Conservation (phyloP, 2,329 filamentous ascomycete genomes). For the Ustulina deusta region DNA sequence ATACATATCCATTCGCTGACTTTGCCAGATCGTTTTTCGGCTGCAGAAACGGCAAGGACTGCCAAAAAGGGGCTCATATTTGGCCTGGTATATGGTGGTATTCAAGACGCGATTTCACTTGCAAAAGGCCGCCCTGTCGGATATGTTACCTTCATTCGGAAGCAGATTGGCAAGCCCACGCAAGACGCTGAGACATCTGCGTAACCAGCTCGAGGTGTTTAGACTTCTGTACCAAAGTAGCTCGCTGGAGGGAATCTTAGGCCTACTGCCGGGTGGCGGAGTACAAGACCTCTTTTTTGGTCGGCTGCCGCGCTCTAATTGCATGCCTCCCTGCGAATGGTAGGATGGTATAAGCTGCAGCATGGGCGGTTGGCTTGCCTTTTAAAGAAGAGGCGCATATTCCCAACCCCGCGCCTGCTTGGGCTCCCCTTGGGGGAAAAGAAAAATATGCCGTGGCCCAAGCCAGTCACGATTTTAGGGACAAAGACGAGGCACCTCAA, state of each 20-base stretch:
- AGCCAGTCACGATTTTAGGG: not conserved
- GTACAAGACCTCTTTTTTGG: slow-evolving; percentile 9
- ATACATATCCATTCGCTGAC: slow-evolving; percentile 32
- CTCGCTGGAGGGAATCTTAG: slow-evolving; percentile 4
- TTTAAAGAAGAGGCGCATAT: slow-evolving; percentile 11
- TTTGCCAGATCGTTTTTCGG: slow-evolving; percentile 77
- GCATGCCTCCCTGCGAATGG: slow-evolving; percentile 22
- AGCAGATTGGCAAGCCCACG: slow-evolving; percentile 54
- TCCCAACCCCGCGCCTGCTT: slow-evolving; percentile 18
- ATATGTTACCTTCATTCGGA: slow-evolving; percentile 77
- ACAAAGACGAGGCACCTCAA: not conserved
- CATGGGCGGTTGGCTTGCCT: slow-evolving; percentile 16
- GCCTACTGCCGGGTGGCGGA: not conserved
- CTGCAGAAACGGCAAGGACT: slow-evolving; percentile 80
- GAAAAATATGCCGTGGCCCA: not conserved
- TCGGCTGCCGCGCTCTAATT: slow-evolving; percentile 25
- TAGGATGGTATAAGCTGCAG: slow-evolving; percentile 24
- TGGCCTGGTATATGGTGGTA: slow-evolving; percentile 81
- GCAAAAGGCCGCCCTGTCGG: slow-evolving; percentile 77
- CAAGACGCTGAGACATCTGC: slow-evolving; percentile 28
- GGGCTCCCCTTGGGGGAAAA: slow-evolving; percentile 1
- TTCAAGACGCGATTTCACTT: slow-evolving; percentile 80
- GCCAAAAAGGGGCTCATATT: slow-evolving; percentile 83
- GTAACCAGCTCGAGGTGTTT: slow-evolving; percentile 1
- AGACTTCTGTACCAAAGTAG: not conserved